Base-by-base conservation (phyloP, 164 flowering plant species). In the Berberis thunbergii region DNA sequence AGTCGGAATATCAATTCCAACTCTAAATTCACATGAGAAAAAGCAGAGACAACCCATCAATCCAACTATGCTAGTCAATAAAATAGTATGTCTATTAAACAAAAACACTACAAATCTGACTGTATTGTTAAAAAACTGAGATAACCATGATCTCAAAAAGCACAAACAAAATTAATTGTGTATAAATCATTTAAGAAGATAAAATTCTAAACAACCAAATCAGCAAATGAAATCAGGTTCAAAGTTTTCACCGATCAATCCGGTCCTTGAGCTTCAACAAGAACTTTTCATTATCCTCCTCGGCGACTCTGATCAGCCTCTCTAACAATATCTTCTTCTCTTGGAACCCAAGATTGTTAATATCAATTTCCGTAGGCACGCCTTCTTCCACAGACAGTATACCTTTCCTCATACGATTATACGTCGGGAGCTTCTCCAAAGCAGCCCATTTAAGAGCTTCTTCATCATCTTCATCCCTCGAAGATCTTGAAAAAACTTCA, bases 271-370 rank as follows among this genome's bases (percentile, higher is more conserved):
- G 87, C 79, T 86, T 83, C 59, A 76, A 48, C 72, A 88, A 73
- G 77, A 85, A 83, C 66, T 73, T 78, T 73, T 82, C 92, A 67
- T 88, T 84, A 59, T 82, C 89, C 46, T 84, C 80, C 54, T 83
- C 91, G 1, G 87, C 85, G 64, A 73, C 76, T 60, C 69, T 78
- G 0, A 86, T 69, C 45, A 88, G 69, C 63, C 86, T 83, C 50
- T 88, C 89, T 49, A 87, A 38, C 64, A 86, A 56, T 40, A 43
- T 62, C 61, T 64, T 74, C 70, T 70, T 80, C 50, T 84, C 86
- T 55, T 65, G 69, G 6, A 64, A 61, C 9, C 78, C 83, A 67
- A 80, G 78, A 59, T 62, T 61, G 1, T 64, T 41, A n/a, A 83
- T 69, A 45, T 80, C 81, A 43, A 26, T 26, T 26, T 26, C 26